These are phyloP conservation scores for Naganishia friedmannii DNA, from an alignment of 768 basidiomycete species.

Conservation along the genomic window DNA sequence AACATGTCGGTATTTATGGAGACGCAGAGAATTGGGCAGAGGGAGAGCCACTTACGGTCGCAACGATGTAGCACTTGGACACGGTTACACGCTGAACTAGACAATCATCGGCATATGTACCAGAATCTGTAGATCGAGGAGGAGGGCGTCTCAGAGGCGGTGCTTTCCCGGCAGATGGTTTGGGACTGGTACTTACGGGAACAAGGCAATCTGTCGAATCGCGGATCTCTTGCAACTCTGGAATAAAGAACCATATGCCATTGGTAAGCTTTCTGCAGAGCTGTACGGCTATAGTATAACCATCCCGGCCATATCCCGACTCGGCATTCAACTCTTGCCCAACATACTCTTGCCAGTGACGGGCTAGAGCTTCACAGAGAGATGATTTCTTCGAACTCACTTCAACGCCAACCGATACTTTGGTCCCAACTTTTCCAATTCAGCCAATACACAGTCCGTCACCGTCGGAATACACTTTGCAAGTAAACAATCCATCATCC, in stretches of 20 bases:
- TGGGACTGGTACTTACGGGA: slow-evolving; percentile 56
- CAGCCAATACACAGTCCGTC: slow-evolving; percentile 99
- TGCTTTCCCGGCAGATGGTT: not conserved
- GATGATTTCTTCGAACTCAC: slow-evolving; percentile 56
- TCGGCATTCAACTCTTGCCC: not conserved
- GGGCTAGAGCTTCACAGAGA: not conserved
- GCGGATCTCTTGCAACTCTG: slow-evolving; percentile 92
- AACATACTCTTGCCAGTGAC: not conserved
- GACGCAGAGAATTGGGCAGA: not conserved
- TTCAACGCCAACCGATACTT: slow-evolving; percentile 90
- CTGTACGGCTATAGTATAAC: not conserved
- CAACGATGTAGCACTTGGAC: slow-evolving; percentile 94
- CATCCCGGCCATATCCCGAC: not conserved
- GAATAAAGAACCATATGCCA: not conserved
- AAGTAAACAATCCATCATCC: slow-evolving; percentile 99
- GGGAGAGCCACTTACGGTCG: slow-evolving; percentile 58
- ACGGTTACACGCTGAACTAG: slow-evolving; percentile 91
- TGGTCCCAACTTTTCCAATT: slow-evolving; percentile 94
- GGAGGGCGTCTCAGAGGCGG: not conserved
- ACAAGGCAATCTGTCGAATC: slow-evolving; percentile 90
- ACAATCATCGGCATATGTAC: slow-evolving; percentile 99
- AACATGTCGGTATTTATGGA: not conserved
- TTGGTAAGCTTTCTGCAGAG: not conserved
- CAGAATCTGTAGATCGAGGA: slow-evolving; percentile 57
- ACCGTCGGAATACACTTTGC: slow-evolving; percentile 99